These are phyloP conservation scores for Macrophomina tecta DNA, from an alignment of 2,329 filamentous ascomycete genomes.

Conservation along the genomic window DNA sequence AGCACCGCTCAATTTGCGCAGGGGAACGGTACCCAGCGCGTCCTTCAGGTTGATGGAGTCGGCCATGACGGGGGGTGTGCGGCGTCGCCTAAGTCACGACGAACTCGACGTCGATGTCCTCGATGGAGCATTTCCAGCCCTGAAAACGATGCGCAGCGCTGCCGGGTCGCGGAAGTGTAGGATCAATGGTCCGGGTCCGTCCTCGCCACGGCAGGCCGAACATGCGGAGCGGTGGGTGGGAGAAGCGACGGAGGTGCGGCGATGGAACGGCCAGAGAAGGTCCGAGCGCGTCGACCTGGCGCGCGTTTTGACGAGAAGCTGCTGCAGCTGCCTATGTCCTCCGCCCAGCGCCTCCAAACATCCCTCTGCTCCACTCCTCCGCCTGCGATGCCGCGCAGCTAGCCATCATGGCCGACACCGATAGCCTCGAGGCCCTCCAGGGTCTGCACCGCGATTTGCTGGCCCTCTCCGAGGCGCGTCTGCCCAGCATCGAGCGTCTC, in stretches of 20 bases:
- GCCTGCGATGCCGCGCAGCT: conserved; percentile 26
- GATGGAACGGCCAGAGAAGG: conserved; percentile 3
- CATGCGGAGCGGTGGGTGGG: not conserved
- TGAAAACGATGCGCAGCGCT: not conserved
- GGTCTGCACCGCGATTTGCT: conserved; percentile 85
- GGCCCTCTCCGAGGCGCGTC: conserved; percentile 72
- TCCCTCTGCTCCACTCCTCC: conserved; percentile 1
- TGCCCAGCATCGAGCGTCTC: conserved; percentile 73
- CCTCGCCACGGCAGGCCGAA: not conserved
- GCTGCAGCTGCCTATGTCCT: conserved; percentile 5
- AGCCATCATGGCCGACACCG: conserved; percentile 71
- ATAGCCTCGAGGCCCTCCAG: conserved; percentile 77
- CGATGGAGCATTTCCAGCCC: conserved; percentile 1
- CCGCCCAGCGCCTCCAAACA: conserved; percentile 21
- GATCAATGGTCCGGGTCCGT: conserved; percentile 1
- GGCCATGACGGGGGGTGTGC: conserved; percentile 1
- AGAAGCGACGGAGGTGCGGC: conserved; percentile 24
- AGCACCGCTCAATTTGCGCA: not conserved
- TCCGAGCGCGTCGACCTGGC: conserved; percentile 15
- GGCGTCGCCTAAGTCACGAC: not conserved
- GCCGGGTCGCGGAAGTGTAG: not conserved
- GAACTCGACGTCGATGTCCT: not conserved
- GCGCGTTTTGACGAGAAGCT: conserved; percentile 25
- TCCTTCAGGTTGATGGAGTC: not conserved
- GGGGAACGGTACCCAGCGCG: not conserved